Evolutionary conservation across 176 grass and related monocot species (phyloP), one percentile per base, ranked within the genome.

Genomic region (Oryza nivara): DNA sequence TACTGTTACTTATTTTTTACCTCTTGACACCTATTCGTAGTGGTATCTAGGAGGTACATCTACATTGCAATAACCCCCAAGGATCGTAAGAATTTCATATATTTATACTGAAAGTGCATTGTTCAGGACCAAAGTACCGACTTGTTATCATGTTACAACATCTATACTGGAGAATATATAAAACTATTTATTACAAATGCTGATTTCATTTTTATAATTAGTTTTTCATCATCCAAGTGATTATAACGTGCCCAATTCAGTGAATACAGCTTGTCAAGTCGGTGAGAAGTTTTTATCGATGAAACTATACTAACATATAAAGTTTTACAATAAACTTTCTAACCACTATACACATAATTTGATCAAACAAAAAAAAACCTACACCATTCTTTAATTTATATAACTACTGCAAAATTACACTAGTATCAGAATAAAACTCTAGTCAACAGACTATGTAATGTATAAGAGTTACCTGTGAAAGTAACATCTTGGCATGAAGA

Each of bases 381-480:
- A 63, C 58, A 63, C 22, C 58, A 22, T 63, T n/a, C 2, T 63
- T 63, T 28, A 28, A 28, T 28, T 23, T 23, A 23, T 0, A 63
- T n/a, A 58, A 23, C 7, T 63, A 22, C 3, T 22, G 10, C n/a
- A 23, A 23, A 22, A 22, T 9, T 22, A 22, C 20, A n/a, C 6
- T 61, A 20, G 7, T 58, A 20, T 61, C 19, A 61, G n/a, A 61
- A 61, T 61, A 6, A 61, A 9, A 20, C 56, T n/a, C 19, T 61
- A 61, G 7, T 22, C 20, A n/a, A 61, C 20, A 22, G 19, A 61
- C 12, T 17, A 54, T 34, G 6, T 48, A 70, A 41, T 4, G 9
- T 10, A 67, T 10, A 60, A 0, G 5, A 5, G 32, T 78, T 93
- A 93, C 91, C 82, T 93, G 58, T 3, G 51, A 73, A 11, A 84